A percentile compares a stretch with the other conserved stretches of the same genome.
These are phyloP conservation scores for Tagetes erecta DNA, from an alignment of 129 eudicot species.

Conservation along the genomic window DNA sequence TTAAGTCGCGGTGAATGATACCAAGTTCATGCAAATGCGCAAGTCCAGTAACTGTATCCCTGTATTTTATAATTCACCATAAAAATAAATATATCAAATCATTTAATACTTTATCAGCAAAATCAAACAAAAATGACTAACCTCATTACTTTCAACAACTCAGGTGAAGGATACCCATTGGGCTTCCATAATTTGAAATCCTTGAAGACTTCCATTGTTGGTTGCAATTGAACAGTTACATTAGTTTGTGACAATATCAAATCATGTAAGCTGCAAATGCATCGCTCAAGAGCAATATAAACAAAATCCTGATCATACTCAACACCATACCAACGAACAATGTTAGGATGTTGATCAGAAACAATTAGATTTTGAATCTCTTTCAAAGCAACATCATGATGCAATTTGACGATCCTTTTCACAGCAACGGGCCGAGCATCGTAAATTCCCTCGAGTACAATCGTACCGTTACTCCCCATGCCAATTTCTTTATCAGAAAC, in stretches of 20 bases:
- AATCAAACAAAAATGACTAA: conserved; percentile 31
- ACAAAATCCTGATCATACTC: conserved; percentile 85
- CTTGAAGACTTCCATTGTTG: conserved; percentile 23
- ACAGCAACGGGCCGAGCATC: conserved; percentile 90
- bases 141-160: conserved; percentile 82
- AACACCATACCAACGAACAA: conserved; percentile 81
- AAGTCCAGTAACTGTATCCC: conserved; percentile 71
- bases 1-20: conserved; percentile 78
- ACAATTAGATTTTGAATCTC: conserved; percentile 87
- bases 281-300: conserved; percentile 77
- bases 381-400: conserved; percentile 83
- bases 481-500: conserved; percentile 70
- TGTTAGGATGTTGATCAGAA: conserved; percentile 91
- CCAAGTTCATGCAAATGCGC: conserved; percentile 92
- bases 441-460: conserved; percentile 76
- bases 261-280: conserved; percentile 70
- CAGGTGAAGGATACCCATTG: conserved; percentile 75
- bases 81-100: background rate
- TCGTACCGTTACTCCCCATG: conserved; percentile 87
- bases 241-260: conserved; percentile 41
- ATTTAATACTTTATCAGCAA: conserved; percentile 11
- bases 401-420: conserved; percentile 74
- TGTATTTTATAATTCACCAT: conserved; percentile 36
- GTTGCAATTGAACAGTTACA: conserved; percentile 33
- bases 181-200: conserved; percentile 62